Conservation (phyloP, 148 eudicot genomes). For the Tetragonia tetragonoides region DNA sequence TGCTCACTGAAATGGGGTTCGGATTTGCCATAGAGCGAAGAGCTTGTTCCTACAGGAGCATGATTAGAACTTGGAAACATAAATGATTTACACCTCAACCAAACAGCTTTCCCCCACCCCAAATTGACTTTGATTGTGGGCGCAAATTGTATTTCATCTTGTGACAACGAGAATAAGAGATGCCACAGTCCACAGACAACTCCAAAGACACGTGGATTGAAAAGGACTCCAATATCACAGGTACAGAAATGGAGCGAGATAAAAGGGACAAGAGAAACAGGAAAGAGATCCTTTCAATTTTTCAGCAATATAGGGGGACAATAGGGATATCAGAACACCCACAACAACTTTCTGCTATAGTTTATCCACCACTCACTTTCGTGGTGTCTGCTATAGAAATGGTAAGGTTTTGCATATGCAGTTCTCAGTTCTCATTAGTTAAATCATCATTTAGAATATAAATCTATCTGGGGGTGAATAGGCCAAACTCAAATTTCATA, state of each 20-base stretch:
- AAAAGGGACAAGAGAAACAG: neutral
- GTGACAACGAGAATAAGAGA: neutral
- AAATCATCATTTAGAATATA: neutral
- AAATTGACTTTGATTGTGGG: too few species aligned
- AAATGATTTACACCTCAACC: neutral
- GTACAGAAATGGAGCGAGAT: neutral
- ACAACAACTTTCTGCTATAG: too few species aligned
- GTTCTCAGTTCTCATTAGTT: neutral
- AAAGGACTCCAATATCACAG: neutral
- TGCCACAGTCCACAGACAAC: neutral
- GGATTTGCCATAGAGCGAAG: neutral
- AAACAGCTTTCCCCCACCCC: too few species aligned
- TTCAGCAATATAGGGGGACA: neutral
- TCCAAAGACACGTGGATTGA: neutral
- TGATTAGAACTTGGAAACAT: neutral
- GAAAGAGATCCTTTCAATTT: neutral
- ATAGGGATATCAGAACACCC: neutral
- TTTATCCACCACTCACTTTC: neutral
- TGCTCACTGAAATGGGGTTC: slow-evolving; percentile 5
- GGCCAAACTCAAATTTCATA: neutral
- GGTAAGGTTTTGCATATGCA: neutral
- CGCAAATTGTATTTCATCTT: too few species aligned
- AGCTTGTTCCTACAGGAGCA: slow-evolving; percentile 18
- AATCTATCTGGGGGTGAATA: too few species aligned
- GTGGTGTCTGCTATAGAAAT: neutral